These are phyloP conservation scores for Xylariales sp. DNA, from an alignment of 2,329 filamentous ascomycete genomes.

Conservation along the genomic window DNA sequence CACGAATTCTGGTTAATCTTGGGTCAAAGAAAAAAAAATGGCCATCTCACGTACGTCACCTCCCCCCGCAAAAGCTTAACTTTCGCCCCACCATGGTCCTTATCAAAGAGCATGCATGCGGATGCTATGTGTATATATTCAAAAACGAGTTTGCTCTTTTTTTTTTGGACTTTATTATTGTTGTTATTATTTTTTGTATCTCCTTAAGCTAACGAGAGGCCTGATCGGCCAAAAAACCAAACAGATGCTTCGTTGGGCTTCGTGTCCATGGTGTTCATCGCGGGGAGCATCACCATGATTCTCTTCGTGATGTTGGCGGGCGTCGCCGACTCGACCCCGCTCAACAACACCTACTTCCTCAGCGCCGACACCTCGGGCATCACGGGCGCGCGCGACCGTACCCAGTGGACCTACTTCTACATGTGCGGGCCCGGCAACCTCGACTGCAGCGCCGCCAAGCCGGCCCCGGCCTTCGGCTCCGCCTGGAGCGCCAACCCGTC, in stretches of 20 bases:
- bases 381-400: constrained; percentile 58
- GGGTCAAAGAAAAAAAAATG: no score
- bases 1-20: no score
- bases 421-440: constrained; percentile 64
- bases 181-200: no score
- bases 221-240: not conserved
- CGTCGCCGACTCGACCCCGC: constrained; percentile 42
- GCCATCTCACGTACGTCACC: no score
- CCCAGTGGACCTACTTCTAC: constrained; percentile 91
- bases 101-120: no score
- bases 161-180: no score
- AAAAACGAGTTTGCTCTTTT: no score
- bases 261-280: constrained; percentile 43
- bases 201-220: no score
- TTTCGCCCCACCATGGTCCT: no score
- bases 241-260: constrained; percentile 37
- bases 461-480: constrained; percentile 68
- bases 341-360: constrained; percentile 82
- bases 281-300: constrained; percentile 47
- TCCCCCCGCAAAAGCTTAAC: no score
- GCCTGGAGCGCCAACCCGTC: constrained; percentile 53
- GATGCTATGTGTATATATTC: no score
- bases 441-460: constrained; percentile 59
- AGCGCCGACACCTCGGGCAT: constrained; percentile 72
- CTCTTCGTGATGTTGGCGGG: constrained; percentile 57